A percentile compares a stretch with the other conserved stretches of the same genome.
phyloP scores from a whole-genome alignment of 805 yeast species.

The Saccharomycopsis capsularis region DNA sequence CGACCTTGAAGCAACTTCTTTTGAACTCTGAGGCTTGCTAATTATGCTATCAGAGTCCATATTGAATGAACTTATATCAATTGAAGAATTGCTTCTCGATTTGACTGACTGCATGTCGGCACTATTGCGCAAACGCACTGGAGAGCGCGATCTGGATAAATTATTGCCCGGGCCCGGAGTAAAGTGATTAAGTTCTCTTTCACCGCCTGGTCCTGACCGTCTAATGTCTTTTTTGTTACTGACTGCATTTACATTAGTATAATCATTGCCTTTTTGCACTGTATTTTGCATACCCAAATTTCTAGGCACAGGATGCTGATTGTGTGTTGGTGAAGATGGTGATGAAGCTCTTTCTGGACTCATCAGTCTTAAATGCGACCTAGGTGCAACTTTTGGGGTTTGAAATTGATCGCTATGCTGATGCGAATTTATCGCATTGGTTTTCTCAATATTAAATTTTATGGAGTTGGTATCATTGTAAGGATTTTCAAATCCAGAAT shows the following conservation, averaged over 20 bases:
- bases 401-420: too few species aligned
- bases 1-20: too few species aligned
- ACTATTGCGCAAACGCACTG: neutral
- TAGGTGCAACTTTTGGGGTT: neutral
- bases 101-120: neutral
- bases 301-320: too few species aligned
- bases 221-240: too few species aligned
- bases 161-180: too few species aligned
- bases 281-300: too few species aligned
- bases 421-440: neutral
- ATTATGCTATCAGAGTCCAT: conserved; percentile 1
- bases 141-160: neutral
- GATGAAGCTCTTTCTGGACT: neutral
- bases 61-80: conserved; percentile 1
- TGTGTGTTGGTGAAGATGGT: too few species aligned
- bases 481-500: neutral
- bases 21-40: neutral
- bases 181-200: too few species aligned
- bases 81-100: neutral
- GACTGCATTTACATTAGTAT: too few species aligned
- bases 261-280: too few species aligned
- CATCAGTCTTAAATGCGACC: neutral
- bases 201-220: too few species aligned
- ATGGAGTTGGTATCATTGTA: neutral
- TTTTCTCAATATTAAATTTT: neutral